Percentiles rank a stretch among this genome's conserved stretches.
These are phyloP conservation scores for Populus davidiana DNA, from an alignment of 345 rosid genomes.

Conservation along the genomic window DNA sequence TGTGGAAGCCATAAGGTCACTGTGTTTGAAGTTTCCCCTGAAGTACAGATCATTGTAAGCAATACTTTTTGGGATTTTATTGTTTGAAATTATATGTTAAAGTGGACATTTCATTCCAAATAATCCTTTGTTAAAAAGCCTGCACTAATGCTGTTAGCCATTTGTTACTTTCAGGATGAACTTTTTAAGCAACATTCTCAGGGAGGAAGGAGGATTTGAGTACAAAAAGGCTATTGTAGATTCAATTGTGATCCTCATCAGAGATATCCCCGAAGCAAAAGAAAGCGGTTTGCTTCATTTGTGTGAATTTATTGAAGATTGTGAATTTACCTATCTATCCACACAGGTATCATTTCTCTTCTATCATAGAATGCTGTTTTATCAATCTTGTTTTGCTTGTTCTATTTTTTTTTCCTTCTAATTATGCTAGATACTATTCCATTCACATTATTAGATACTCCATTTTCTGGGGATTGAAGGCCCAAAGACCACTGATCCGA, in stretches of 20 bases:
- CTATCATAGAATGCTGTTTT: neutral
- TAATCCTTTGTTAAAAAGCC: neutral
- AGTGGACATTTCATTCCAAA: neutral
- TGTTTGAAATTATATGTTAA: neutral
- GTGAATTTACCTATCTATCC: constrained; percentile 98
- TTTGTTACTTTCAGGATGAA: constrained; percentile 72
- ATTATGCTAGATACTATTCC: constrained; percentile 5
- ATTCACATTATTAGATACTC: constrained; percentile 55
- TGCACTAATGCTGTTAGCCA: neutral
- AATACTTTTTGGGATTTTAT: neutral
- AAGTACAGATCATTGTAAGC: constrained; percentile 94
- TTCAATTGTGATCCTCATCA: constrained; percentile 92
- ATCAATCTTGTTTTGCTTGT: neutral
- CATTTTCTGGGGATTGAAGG: constrained; percentile 98
- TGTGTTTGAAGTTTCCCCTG: constrained; percentile 93
- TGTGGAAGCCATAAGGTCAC: constrained; percentile 95
- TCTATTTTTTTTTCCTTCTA: neutral
- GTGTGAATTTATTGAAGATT: constrained; percentile 97
- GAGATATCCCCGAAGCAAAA: constrained; percentile 98
- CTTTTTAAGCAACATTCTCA: constrained; percentile 94
- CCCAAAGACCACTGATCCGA: constrained; percentile 89
- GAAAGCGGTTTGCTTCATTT: constrained; percentile 97
- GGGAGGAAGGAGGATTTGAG: constrained; percentile 99
- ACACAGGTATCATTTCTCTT: constrained; percentile 61
- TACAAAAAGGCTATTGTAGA: constrained; percentile 97